phyloP scores from a whole-genome alignment of 345 rosid genomes.

The Ailanthus altissimus region DNA sequence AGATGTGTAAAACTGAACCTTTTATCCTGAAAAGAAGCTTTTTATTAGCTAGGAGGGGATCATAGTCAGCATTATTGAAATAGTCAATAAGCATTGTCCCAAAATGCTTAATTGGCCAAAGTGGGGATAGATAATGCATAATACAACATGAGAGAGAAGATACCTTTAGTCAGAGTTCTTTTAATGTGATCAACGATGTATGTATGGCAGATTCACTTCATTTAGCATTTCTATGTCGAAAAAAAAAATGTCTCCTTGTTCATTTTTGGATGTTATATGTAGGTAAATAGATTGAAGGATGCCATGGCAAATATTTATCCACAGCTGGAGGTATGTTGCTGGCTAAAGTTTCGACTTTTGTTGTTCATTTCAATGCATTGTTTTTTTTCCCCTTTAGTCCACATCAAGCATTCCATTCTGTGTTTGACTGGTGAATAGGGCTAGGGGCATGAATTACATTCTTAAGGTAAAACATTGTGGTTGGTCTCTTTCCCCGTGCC shows the following conservation, averaged over 20 bases:
- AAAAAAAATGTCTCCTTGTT: no score
- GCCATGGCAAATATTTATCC: constrained; percentile 84
- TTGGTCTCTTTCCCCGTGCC: background rate
- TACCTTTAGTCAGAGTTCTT: constrained; percentile 4
- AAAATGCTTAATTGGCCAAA: background rate
- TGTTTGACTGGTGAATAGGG: background rate
- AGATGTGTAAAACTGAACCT: background rate
- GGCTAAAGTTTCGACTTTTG: background rate
- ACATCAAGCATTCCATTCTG: background rate
- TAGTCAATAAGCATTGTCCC: background rate
- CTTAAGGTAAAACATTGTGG: background rate
- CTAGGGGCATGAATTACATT: background rate
- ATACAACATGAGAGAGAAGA: background rate
- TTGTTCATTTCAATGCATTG: background rate
- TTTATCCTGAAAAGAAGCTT: constrained; percentile 7
- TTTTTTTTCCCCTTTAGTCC: background rate
- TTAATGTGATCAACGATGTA: background rate
- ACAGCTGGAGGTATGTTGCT: constrained; percentile 67
- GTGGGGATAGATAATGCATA: background rate
- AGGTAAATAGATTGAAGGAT: constrained; percentile 86
- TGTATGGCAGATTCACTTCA: constrained; percentile 9
- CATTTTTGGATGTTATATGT: constrained; percentile 26
- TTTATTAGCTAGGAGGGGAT: background rate
- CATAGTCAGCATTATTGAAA: background rate
- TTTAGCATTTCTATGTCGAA: constrained; percentile 11